These are phyloP conservation scores for Vitis hybrid DNA, from an alignment of 177 flowering plant genomes.

Conservation along the genomic window DNA sequence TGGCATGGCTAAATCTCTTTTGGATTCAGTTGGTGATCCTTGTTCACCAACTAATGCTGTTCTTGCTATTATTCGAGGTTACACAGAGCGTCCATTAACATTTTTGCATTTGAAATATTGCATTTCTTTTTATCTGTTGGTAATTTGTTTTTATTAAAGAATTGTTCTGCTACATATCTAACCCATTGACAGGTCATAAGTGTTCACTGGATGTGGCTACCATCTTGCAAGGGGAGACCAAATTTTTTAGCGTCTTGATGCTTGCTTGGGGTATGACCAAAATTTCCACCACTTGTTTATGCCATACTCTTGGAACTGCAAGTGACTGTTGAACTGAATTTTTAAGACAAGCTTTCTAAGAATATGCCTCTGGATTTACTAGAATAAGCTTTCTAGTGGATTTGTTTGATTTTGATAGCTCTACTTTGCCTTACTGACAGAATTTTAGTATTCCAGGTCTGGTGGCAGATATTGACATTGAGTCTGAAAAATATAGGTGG, in stretches of 20 bases:
- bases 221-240: conserved; percentile 67
- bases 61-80: conserved; percentile 84
- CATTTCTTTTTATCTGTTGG: not conserved
- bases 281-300: not conserved
- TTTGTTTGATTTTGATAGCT: not conserved
- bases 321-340: not conserved
- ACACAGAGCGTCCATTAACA: not conserved
- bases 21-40: conserved; percentile 74
- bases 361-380: not conserved
- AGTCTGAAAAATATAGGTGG: conserved; percentile 97
- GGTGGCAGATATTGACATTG: conserved; percentile 97
- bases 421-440: not conserved
- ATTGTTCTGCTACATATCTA: conserved; percentile 2
- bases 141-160: not conserved
- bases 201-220: conserved; percentile 87
- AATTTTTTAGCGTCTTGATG: conserved; percentile 86
- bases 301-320: not conserved
- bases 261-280: conserved; percentile 90
- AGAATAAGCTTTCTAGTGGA: not conserved
- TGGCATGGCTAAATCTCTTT: conserved; percentile 91
- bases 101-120: not conserved
- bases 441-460: conserved; percentile 52
- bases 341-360: not conserved
- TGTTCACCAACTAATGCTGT: conserved; percentile 65
- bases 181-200: conserved; percentile 64